Base-by-base conservation (phyloP, 148 eudicot genomes). In the Fagopyrum homotropicum region DNA sequence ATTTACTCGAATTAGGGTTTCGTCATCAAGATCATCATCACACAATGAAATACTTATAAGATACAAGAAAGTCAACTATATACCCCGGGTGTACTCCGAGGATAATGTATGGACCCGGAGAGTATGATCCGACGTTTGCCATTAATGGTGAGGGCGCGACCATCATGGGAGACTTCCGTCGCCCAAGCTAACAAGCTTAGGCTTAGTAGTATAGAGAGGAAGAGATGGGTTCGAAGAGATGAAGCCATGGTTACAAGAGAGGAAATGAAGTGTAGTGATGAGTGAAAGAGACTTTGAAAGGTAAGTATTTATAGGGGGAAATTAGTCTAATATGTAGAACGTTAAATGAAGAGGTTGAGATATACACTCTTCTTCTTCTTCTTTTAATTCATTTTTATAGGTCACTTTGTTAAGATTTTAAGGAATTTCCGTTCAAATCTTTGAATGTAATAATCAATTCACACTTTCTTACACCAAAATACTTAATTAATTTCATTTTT, bases 61-160 rank as follows among this genome's bases (percentile, higher is more conserved):
- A 57, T 19, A 19, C 17, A 17, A 19, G 9, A 19, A 14, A 4
- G 22, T 55, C 26, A 29, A 22, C 0, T 59, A 17, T 19, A 5
- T 59, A 66, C 71, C 71, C 11, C 47, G 1, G 71, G 71, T 1
- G 71, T 66, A 47, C 71, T 66, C 4, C 70, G 70, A 35, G 70
- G 70, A 7, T 64, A 64, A 8, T 64, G 70, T 12, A 64, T 64
- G 3, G 70, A 64, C 6, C 70, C 70, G 8, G 70, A 64, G 8
- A 64, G 45, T 0, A 64, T 64, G 46, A 64, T 11, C 11, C 70
- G 70, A 14, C 70, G 70, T 14, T 64, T 9, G 1, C 70, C 70
- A 12, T 64, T 64, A 7, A 64, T 64, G 17, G 70, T 64, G 16
- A 64, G n/a, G 4, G 70, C 70, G 30, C 70, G 70, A 4, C 46